Evolutionary conservation across 225 moss, liverwort and hornwort genomes (phyloP), one percentile per base, ranked within the genome.

Genomic region (Antitrichia curtipendula): DNA sequence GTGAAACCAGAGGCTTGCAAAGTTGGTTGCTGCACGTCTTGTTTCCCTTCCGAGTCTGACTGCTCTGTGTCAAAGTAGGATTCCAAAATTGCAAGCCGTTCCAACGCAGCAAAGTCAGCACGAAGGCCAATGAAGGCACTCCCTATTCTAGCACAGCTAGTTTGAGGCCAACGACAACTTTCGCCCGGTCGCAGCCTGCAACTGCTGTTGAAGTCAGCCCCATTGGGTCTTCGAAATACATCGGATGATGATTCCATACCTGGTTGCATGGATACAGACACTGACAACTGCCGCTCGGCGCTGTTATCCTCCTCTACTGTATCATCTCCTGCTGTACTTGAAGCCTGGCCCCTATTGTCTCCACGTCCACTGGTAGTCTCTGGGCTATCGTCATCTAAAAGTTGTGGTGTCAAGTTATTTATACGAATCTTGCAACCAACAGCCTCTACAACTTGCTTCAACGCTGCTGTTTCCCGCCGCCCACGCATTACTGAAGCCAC

Each of bases 371-470:
- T 92, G 73, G 90, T 90, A 31, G 57, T 68, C 50, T 92, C 92
- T 76, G 85, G 38, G 84, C 73, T 89, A 25, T 93, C 95, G 73
- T 97, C 97, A 89, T 96, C 94, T 90, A 63, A 78, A 79, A 76
- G 81, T 80, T 88, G 93, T 82, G 85, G 85, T 85, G 82, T 85
- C 85, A 87, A 66, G 88, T 94, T 97, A 74, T 95, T 93, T 76
- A 99, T 97, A 49, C 95, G 95, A 91, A 99, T 96, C 86, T 96
- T 99, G 90, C 97, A 97, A 71, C 99, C 99, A 82, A 97, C 94
- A 66, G 97, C 96, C 89, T 96, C 97, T 45, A 99, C 89, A 31
- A 95, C 94, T 90, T 94, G 92, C 89, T 94, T 97, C 81, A 99
- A 88, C 64, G 96, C 95, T 73, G 97, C 97, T 78, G 93, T 93